Conservation (phyloP, 768 basidiomycete genomes). For the Sarcomyxa edulis region DNA sequence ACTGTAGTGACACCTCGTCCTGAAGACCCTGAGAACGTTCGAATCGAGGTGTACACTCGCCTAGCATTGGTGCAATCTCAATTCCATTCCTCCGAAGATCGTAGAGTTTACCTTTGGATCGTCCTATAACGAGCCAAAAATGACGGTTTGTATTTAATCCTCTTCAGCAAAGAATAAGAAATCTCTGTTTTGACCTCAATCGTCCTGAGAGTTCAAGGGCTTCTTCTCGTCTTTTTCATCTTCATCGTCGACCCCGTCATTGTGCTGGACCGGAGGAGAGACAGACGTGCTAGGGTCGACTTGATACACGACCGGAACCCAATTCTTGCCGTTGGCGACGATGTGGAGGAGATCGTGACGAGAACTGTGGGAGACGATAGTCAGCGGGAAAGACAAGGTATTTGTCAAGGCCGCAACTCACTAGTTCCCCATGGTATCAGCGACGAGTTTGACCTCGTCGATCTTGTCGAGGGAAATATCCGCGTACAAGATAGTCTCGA, state of each 20-base stretch:
- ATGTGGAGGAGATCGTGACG: slow-evolving; percentile 21
- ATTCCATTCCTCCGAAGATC: slow-evolving; percentile 74
- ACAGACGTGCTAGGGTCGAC: no score
- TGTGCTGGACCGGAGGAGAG: no score
- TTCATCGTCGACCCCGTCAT: no score
- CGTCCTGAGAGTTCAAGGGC: no score
- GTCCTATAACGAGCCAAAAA: slow-evolving; percentile 81
- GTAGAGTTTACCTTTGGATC: slow-evolving; percentile 79
- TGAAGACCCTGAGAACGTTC: no score
- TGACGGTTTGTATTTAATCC: slow-evolving; percentile 74
- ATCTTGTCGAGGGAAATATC: slow-evolving; percentile 23
- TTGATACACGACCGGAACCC: slow-evolving; percentile 17
- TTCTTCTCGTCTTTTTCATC: no score
- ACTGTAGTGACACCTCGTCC: slow-evolving; percentile 24
- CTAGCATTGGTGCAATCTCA: slow-evolving; percentile 87
- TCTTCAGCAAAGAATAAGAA: no score
- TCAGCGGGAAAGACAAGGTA: slow-evolving; percentile 3
- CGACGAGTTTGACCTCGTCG: slow-evolving; percentile 6
- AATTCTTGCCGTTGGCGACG: slow-evolving; percentile 21
- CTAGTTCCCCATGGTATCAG: slow-evolving; percentile 7
- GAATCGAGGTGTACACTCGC: no score
- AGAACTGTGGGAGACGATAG: slow-evolving; percentile 9
- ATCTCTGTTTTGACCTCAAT: no score
- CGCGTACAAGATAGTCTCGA: slow-evolving; percentile 21
- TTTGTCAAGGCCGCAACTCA: neutral